Evolutionary conservation across 345 rosid genomes (phyloP), one percentile per base, ranked within the genome.

Genomic region (Garcia nutans): DNA sequence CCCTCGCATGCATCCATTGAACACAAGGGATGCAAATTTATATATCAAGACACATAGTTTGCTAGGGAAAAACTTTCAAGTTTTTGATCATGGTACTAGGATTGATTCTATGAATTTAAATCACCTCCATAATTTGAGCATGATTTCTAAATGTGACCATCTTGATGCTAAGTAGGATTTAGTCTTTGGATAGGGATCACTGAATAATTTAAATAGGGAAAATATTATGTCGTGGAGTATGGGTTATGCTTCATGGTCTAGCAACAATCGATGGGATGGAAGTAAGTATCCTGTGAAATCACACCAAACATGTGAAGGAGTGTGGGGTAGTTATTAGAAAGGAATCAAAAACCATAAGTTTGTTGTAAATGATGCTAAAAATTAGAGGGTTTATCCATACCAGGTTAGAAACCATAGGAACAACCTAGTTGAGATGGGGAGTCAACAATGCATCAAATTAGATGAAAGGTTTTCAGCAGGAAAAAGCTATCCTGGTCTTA

Each of bases 141-240:
- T 50, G 68, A 69, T 44, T 58, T 37, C 67, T 16, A 10, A 41
- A 56, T 45, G 33, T 66, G 50, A 69, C 47, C 22, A 37, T 52
- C 17, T 47, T 42, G 71, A 59, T 61, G 62, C 58, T 42, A 77
- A 70, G 70, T 75, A 28, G 65, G 71, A 72, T 67, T 9, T 67
- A 31, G 64, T 17, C 69, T 16, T 12, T 41, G 80, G 69, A 65
- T 52, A 6, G 3, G 23, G 24, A 13, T n/a, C 56, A 7, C 8
- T 9, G 6, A 42, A 70, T 69, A 66, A 72, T 75, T 52, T 81
- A 61, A 78, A 81, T 71, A 70, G 78, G 63, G 86, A 84, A 61
- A 84, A 81, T 58, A 70, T 79, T 52, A 64, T 78, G 70, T 78
- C 80, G 17, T 66, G 76, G 56, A 55, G 67, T 24, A 22, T 23